These are phyloP conservation scores for Fistulinella prunicolor DNA, from an alignment of 768 basidiomycete genomes.

Conservation along the genomic window DNA sequence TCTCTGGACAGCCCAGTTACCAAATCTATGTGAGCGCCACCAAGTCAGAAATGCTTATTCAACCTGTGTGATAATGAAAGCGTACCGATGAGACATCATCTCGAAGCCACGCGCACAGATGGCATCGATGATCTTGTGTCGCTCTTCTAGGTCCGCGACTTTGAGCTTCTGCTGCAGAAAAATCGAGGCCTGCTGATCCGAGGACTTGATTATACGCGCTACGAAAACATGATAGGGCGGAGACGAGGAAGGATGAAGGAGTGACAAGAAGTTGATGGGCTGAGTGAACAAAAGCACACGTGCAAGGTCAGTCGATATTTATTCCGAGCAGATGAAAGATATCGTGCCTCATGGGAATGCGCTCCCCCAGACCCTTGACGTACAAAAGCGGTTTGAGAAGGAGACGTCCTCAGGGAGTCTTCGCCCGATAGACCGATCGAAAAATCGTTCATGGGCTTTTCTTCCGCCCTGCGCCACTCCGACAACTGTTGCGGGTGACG, in stretches of 20 bases:
- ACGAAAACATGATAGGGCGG: conserved; percentile 84
- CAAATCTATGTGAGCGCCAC: conserved; percentile 54
- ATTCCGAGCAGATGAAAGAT: conserved; percentile 1
- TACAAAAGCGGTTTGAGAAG: conserved; percentile 23
- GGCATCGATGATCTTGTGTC: conserved; percentile 82
- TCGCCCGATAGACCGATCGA: conserved; percentile 25
- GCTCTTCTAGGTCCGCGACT: conserved; percentile 73
- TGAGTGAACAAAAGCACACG: conserved; percentile 35
- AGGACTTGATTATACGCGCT: conserved; percentile 81
- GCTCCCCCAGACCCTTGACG: conserved; percentile 27
- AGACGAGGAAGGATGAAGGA: conserved; percentile 80
- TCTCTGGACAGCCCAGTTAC: conserved; percentile 89
- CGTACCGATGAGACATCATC: conserved; percentile 87
- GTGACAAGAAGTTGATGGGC: conserved; percentile 88
- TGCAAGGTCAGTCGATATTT: conserved; percentile 16
- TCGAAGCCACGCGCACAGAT: conserved; percentile 82
- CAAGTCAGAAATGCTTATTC: conserved; percentile 7
- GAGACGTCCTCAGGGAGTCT: conserved; percentile 29
- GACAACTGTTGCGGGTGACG: conserved; percentile 29
- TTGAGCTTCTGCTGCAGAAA: conserved; percentile 90
- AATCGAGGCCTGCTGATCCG: conserved; percentile 88
- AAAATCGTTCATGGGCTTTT: conserved; percentile 22
- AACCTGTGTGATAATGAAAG: background rate
- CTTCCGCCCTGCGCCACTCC: conserved; percentile 46
- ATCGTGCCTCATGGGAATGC: conserved; percentile 52